These are phyloP conservation scores for Cynanchum wilfordii DNA, from an alignment of 257 asterid genomes.

Conservation along the genomic window DNA sequence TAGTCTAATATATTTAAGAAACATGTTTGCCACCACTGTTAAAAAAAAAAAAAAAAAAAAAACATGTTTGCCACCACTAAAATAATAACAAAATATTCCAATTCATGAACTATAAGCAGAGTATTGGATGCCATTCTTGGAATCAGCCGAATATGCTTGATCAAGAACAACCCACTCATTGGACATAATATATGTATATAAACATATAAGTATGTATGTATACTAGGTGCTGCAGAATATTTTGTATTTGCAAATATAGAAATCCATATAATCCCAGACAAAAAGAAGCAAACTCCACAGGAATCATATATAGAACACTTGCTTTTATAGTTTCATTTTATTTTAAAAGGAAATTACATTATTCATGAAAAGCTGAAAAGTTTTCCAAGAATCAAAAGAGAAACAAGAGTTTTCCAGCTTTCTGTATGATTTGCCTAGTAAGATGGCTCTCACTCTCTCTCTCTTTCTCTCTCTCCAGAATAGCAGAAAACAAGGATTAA, in stretches of 20 bases:
- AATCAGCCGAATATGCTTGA: too few species aligned
- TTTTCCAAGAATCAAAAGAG: neutral
- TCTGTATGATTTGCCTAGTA: neutral
- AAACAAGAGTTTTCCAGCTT: neutral
- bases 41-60: too few species aligned
- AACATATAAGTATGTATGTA: neutral
- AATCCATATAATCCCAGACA: too few species aligned
- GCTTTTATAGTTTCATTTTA: neutral
- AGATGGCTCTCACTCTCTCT: neutral
- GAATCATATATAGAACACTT: neutral
- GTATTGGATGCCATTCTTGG: too few species aligned
- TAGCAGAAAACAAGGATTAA: neutral
- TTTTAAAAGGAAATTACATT: neutral
- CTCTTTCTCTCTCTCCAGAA: neutral
- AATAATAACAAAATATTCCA: too few species aligned
- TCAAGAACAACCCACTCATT: neutral
- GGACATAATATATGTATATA: neutral
- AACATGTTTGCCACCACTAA: too few species aligned
- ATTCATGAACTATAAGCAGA: too few species aligned
- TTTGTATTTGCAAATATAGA: neutral
- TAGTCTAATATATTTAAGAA: too few species aligned
- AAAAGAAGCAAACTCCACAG: neutral
- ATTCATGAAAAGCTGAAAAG: neutral
- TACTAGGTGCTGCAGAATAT: neutral
- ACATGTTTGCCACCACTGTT: too few species aligned